Base-by-base conservation (phyloP, 768 basidiomycete genomes). In the Tricholoma saponaceum region DNA sequence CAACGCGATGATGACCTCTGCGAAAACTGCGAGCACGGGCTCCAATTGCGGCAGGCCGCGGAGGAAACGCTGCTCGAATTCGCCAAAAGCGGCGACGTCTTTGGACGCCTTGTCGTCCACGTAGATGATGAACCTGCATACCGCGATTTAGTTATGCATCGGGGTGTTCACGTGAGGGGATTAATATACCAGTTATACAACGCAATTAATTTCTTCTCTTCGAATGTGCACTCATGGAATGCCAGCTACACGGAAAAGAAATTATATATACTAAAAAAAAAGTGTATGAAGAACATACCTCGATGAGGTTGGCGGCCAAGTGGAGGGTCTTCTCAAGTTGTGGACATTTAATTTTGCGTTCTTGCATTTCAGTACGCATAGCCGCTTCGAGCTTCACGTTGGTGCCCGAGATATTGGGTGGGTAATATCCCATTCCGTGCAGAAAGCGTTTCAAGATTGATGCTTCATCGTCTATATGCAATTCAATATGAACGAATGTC, bases 31-130 rank as follows among this genome's bases (percentile, higher is more conserved):
- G 14, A 67, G 59, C 5, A 59, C 63, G 1, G 62, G 60, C 32
- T 67, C 60, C 4, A 62, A 51, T 44, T 66, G 63, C 1, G 65
- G 63, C 4, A 51, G 22, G 10, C 62, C 55, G 1, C 58, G 46
- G 2, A 67, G 51, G 30, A 63, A 58, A 22, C 58, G 63, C 20
- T 59, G 57, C 32, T 66, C 33, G 33, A 57, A 58, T 7, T n/a
- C 50, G 46, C 32, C 9, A 33, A 26, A 58, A 13, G 43, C 37
- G 26, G 18, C 12, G 13, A 43, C 12, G 25, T 53, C 43, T 25
- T 22, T 44, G 5, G 28, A 43, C 6, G 41, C 30, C 30, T 28
- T 51, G 41, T 58, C 57, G 28, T 58, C 57, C 13, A 58, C 28
- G 51, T 58, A 58, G 25, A 58, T 58, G 20, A 44, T 32, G 28